phyloP scores from a whole-genome alignment of 2,329 filamentous ascomycete genomes.

The Lachnellula willkommii region DNA sequence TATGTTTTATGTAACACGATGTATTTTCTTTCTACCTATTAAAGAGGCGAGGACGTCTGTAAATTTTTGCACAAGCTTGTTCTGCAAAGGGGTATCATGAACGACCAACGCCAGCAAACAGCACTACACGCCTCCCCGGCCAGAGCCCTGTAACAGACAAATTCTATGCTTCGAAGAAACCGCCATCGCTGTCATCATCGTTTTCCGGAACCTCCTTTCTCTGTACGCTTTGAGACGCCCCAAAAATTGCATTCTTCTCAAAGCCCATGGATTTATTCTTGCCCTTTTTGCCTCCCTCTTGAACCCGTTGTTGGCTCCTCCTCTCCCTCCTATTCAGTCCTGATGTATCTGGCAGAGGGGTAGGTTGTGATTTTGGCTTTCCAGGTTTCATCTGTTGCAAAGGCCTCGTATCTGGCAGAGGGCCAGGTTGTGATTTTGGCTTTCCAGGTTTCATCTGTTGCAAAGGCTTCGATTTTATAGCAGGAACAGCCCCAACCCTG shows the following conservation, averaged over 20 bases:
- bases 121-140: background rate
- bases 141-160: background rate
- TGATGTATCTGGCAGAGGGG: conserved; percentile 21
- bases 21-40: too few species aligned
- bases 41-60: too few species aligned
- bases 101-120: background rate
- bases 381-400: conserved; percentile 12
- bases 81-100: conserved; percentile 17
- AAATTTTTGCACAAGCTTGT: conserved; percentile 1
- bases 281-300: conserved; percentile 12
- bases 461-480: conserved; percentile 7
- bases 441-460: conserved; percentile 17
- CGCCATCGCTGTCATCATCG: conserved; percentile 48
- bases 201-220: conserved; percentile 21
- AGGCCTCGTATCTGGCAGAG: conserved; percentile 21
- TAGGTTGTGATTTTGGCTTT: conserved; percentile 13
- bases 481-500: conserved; percentile 13
- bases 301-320: conserved; percentile 21
- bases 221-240: conserved; percentile 15
- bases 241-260: conserved; percentile 28
- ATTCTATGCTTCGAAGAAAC: conserved; percentile 49
- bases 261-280: conserved; percentile 27
- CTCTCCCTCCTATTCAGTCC: conserved; percentile 30
- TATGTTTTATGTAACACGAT: too few species aligned
- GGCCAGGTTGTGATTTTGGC: conserved; percentile 7